phyloP scores from a whole-genome alignment of 2,329 filamentous ascomycete species.

The Diaporthe eres region DNA sequence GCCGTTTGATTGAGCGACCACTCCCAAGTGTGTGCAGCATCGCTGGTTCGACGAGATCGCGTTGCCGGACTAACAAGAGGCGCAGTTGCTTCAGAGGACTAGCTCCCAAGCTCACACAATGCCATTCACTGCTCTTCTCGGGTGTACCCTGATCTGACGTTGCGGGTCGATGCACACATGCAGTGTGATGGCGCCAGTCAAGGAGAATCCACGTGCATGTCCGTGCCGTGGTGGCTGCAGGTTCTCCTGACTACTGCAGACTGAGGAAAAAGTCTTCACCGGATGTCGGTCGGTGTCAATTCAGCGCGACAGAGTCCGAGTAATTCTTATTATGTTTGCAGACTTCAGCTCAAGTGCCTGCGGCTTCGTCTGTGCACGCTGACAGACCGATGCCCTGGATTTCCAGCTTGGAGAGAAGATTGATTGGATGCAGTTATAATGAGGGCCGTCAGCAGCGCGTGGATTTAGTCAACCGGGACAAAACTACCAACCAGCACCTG shows the following conservation, averaged over 20 bases:
- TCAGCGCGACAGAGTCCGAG: background rate
- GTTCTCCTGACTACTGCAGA: conserved; percentile 26
- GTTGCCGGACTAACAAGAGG: conserved; percentile 8
- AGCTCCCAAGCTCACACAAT: background rate
- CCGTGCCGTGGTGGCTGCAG: background rate
- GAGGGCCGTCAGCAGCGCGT: conserved; percentile 2
- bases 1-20: background rate
- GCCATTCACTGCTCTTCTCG: background rate
- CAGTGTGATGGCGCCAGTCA: conserved; percentile 23
- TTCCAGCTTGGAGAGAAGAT: background rate
- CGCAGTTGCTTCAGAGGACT: conserved; percentile 14
- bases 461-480: background rate
- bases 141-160: background rate
- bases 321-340: background rate
- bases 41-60: background rate
- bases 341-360: background rate
- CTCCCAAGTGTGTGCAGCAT: background rate
- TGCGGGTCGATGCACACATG: conserved; percentile 4
- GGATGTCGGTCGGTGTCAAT: background rate
- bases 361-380: background rate
- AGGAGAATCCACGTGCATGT: background rate
- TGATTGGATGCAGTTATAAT: background rate
- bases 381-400: background rate
- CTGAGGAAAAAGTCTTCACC: conserved; percentile 6
- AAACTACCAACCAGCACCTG: conserved; percentile 7